phyloP scores from a whole-genome alignment of 2,329 filamentous ascomycete species.

The Arthrobotrys sinensis region DNA sequence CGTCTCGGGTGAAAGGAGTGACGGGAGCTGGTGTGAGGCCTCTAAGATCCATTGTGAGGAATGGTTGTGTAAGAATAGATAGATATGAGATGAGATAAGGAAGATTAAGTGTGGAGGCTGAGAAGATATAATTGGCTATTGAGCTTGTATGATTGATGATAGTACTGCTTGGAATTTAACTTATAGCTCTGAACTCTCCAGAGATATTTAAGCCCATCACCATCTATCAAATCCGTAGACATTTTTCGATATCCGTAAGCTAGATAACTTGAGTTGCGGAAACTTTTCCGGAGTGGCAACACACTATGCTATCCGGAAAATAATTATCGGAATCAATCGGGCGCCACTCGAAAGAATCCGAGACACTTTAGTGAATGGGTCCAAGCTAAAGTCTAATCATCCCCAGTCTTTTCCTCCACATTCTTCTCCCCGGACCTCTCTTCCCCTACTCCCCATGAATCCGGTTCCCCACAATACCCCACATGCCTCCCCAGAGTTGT shows the following conservation, averaged over 20 bases:
- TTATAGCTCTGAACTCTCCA: background rate
- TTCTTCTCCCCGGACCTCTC: background rate
- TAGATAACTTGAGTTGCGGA: constrained; percentile 36
- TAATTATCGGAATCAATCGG: background rate
- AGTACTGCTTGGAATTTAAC: background rate
- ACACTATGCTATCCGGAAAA: constrained; percentile 6
- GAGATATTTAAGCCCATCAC: constrained; percentile 8
- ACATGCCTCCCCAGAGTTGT: constrained; percentile 10
- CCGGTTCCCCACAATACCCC: constrained; percentile 37
- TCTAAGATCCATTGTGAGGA: constrained; percentile 69
- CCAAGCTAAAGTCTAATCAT: constrained; percentile 1
- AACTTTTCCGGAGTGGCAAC: constrained; percentile 6
- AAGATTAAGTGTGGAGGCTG: background rate
- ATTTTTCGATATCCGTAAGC: constrained; percentile 1
- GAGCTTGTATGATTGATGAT: background rate
- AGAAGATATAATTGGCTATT: background rate
- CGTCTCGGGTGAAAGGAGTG: constrained; percentile 71
- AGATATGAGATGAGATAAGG: background rate
- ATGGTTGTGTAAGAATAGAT: background rate
- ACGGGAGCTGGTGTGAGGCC: constrained; percentile 72
- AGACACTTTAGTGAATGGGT: constrained; percentile 14
- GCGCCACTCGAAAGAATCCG: constrained; percentile 11
- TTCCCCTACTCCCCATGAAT: background rate
- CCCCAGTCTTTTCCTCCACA: background rate
- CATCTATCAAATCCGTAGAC: background rate